Base-by-base conservation (phyloP, 768 basidiomycete genomes). In the Panaeolus cyanescens region DNA sequence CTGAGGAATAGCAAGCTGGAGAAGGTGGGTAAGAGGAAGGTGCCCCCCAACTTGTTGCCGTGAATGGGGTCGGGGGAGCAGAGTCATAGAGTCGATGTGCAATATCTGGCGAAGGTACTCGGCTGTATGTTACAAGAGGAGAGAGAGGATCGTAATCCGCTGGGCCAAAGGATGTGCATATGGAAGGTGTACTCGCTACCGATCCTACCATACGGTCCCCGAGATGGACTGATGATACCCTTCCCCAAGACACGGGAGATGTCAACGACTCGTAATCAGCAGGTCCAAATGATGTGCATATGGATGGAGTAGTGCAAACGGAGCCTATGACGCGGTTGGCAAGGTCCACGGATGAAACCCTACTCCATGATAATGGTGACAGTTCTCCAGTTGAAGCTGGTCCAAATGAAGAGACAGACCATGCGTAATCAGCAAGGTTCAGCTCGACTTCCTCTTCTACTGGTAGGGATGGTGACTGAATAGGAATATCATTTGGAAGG, bases 341-440 rank as follows among this genome's bases (percentile, higher is more conserved):
- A 32, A 89, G 65, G 68, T 88, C 85, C 13, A 90, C 73, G 10
- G 89, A 91, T 22, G 77, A 78, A 34, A 79, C 68, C 39, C 74
- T 74, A 61, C 73, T 73, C 62, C 72, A 77, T 9, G 78, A 76
- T 6, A 72, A 56, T 10, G 76, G 71, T 2, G 81, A 81, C 32
- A 77, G 70, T 12, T 75, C 70, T 42, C 79, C 78, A 55, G 73
- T 71, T 54, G 80, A 80, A 32, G 74, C 75, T 20, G 90, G 91
- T n/a, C 91, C 90, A 2, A 73, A 72, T 6, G 90, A 91, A 7
- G 88, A 87, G 25, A 85, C 78, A 8, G 89, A 90, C 87, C 89
- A 92, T 8, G 80, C 68, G 67, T 82, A 92, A 64, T 91, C 90
- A 40, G 85, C 85, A 30, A 88, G 71, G 63, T 88, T 81, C 57